Percentiles rank a stretch among this genome's conserved stretches.
These are phyloP conservation scores for Pseudotulostoma volvatum DNA, from an alignment of 495 filamentous ascomycete genomes.

Conservation along the genomic window DNA sequence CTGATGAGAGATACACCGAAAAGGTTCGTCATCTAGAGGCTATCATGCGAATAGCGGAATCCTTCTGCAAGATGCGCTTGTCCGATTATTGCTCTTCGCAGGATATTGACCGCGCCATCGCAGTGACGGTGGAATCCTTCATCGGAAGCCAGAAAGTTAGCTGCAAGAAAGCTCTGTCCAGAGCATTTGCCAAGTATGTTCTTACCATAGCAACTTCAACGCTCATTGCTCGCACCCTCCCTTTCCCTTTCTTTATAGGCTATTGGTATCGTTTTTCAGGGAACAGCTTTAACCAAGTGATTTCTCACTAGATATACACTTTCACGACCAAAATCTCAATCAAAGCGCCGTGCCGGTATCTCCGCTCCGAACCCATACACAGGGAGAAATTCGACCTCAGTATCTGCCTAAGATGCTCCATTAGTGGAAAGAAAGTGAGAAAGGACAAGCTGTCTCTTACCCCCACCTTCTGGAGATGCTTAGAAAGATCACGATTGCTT, in stretches of 20 bases:
- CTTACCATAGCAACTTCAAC: too few relatives aligned
- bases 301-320: conserved; percentile 25
- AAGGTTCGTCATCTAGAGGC: conserved; percentile 95
- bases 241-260: conserved; percentile 1
- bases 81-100: conserved; percentile 76
- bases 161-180: conserved; percentile 90
- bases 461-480: neutral
- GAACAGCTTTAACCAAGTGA: conserved; percentile 8
- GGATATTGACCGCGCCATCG: conserved; percentile 95
- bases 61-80: conserved; percentile 91
- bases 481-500: too few relatives aligned
- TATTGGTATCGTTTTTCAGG: neutral
- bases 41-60: conserved; percentile 83
- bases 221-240: too few relatives aligned
- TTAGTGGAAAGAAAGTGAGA: neutral
- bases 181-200: conserved; percentile 92
- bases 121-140: conserved; percentile 91
- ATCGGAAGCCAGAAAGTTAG: conserved; percentile 93
- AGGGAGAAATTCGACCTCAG: neutral
- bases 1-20: too few relatives aligned
- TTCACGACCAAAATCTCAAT: conserved; percentile 29
- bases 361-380: conserved; percentile 18
- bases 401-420: neutral
- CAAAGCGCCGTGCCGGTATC: conserved; percentile 28
- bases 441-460: neutral